Conservation (phyloP, 805 yeast genomes). For the Candida vaughaniae region DNA sequence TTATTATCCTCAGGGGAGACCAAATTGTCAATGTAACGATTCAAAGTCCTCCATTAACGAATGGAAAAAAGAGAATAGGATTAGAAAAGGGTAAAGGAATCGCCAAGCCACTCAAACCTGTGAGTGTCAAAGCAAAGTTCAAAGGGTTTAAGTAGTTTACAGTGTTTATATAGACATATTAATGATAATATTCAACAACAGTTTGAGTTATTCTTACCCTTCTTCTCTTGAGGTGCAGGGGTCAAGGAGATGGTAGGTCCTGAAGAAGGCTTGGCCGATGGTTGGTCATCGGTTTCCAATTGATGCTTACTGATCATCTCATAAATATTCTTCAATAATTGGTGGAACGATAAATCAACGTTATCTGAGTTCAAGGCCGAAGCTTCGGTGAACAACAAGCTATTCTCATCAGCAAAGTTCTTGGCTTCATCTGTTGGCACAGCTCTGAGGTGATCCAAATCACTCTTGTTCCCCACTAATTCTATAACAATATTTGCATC, state of each 20-base stretch:
- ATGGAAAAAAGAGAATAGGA: slow-evolving; percentile 30
- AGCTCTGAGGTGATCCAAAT: slow-evolving; percentile 88
- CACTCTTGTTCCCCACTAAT: slow-evolving; percentile 88
- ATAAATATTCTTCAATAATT: slow-evolving; percentile 86
- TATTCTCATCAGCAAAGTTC: slow-evolving; percentile 90
- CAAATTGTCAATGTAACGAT: slow-evolving; percentile 71
- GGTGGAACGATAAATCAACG: slow-evolving; percentile 93
- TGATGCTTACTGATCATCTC: slow-evolving; percentile 94
- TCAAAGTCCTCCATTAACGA: slow-evolving; percentile 58
- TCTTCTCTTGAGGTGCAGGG: slow-evolving; percentile 85
- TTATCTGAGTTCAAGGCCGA: slow-evolving; percentile 92
- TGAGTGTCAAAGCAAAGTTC: slow-evolving; percentile 23
- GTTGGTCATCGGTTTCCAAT: slow-evolving; percentile 76
- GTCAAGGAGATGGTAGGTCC: slow-evolving; percentile 93
- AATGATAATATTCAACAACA: slow-evolving; percentile 56
- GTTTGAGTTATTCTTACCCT: slow-evolving; percentile 51
- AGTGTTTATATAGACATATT: slow-evolving; percentile 1
- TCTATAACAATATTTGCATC: slow-evolving; percentile 94
- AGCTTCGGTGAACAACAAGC: slow-evolving; percentile 90
- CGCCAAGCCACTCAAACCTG: slow-evolving; percentile 37
- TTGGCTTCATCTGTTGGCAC: slow-evolving; percentile 98
- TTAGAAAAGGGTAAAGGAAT: slow-evolving; percentile 25
- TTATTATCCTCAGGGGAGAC: slow-evolving; percentile 85
- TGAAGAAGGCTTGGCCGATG: slow-evolving; percentile 58
- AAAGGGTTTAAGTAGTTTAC: slow-evolving; percentile 5